Evolutionary conservation across 495 filamentous ascomycete species (phyloP), one percentile per base, ranked within the genome.

Genomic region (Pseudomonodictys pantanalensis): DNA sequence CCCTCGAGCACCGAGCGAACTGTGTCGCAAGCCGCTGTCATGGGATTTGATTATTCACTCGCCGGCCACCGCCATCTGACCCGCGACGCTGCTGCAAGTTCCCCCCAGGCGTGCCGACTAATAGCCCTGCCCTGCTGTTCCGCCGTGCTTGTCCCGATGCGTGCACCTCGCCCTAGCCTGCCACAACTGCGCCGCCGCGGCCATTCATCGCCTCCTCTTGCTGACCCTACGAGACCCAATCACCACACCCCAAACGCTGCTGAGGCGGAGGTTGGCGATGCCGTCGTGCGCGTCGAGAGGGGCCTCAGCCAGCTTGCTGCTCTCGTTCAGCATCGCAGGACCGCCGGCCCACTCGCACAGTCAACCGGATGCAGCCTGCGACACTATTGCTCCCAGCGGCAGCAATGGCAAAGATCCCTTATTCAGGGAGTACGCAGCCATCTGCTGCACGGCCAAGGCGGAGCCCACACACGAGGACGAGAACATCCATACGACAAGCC

Each of bases 401-500:
- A 15, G 32, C 32, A 7, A 35, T 35, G 32, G 32, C 32, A 35
- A 35, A 15, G 15, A 8, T 7, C 32, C 32, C 32, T 8, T 35
- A 15, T 15, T 15, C 7, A 8, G 32, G 8, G 8, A 22, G 32
- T 50, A 45, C 55, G 38, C 18, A 23, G 24, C 25, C 35, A 42
- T 42, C 51, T 55, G 58, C 60, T 58, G 60, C 60, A 58, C 60
- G 54, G 53, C 60, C 60, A 61, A 61, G 58, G 50, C 58, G 49
- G 50, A 46, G 58, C 41, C n/a, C n/a, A n/a, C 17, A 55, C 35
- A 55, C 52, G 39, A 44, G 17, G 38, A 43, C 25, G 47, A 52
- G 38, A 20, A 43, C 56, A 51, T 46, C 23, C 44, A 38, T 41
- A 50, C 20, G 55, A 49, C 55, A 39, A 42, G 49, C 49, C 50